Conservation (phyloP, 306 rosid genomes). For the Cicer chorassanicum region DNA sequence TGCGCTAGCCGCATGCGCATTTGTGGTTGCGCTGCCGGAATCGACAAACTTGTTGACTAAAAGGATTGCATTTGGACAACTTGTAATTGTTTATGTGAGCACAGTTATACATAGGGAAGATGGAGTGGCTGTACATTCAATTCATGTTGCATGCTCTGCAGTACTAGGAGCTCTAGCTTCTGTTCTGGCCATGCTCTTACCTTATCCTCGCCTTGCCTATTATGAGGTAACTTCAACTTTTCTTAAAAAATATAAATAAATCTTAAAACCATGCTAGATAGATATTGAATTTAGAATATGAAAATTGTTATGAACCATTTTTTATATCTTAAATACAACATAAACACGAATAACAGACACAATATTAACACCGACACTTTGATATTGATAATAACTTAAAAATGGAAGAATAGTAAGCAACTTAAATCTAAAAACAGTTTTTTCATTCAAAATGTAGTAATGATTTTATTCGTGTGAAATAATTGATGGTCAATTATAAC, state of each 20-base stretch:
- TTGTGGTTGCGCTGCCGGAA: constrained; percentile 68
- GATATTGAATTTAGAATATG: neutral
- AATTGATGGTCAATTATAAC: neutral
- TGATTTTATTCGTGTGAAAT: neutral
- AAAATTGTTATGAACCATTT: neutral
- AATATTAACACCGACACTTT: no score
- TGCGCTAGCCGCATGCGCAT: constrained; percentile 51
- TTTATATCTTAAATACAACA: no score
- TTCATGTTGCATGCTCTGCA: constrained; percentile 64
- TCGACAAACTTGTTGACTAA: constrained; percentile 64
- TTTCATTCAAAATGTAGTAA: no score
- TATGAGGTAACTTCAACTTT: constrained; percentile 49
- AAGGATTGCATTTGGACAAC: constrained; percentile 72
- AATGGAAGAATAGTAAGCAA: no score
- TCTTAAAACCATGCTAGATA: neutral
- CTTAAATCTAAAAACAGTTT: no score
- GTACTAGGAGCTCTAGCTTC: constrained; percentile 82
- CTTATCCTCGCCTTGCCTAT: constrained; percentile 65
- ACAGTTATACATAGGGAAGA: constrained; percentile 56
- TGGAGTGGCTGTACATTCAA: constrained; percentile 50
- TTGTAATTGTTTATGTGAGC: constrained; percentile 74
- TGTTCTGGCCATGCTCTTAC: constrained; percentile 62
- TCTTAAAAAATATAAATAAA: neutral
- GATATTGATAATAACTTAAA: no score
- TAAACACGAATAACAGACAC: no score